These are phyloP conservation scores for Ceratobasidium sp. DNA, from an alignment of 1,284 basidiomycete genomes.

Conservation along the genomic window DNA sequence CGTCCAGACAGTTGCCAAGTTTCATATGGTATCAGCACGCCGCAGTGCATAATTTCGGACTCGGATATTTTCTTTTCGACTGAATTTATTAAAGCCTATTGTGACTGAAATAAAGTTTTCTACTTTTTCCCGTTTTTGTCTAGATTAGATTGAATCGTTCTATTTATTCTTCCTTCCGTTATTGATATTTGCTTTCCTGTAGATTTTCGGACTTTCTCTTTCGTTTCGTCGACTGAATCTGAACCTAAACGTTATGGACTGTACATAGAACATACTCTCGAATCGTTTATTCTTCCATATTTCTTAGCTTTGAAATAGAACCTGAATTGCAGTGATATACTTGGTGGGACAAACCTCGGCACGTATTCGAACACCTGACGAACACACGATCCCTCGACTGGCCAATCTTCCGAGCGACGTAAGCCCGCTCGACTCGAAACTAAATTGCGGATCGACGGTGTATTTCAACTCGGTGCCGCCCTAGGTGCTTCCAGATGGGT, in stretches of 20 bases:
- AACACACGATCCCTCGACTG: neutral
- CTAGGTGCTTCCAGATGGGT: too few relatives aligned
- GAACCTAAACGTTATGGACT: constrained; percentile 3
- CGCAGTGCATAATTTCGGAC: constrained; percentile 8
- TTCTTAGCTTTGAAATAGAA: neutral
- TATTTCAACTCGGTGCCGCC: too few relatives aligned
- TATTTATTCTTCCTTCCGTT: constrained; percentile 11
- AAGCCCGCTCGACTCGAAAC: too few relatives aligned
- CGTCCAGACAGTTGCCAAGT: constrained; percentile 39
- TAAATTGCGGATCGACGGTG: too few relatives aligned
- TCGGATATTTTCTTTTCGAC: constrained; percentile 9
- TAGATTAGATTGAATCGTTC: neutral
- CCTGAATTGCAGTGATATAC: constrained; percentile 14
- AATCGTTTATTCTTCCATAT: constrained; percentile 10
- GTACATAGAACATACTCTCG: constrained; percentile 28
- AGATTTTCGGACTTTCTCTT: constrained; percentile 4
- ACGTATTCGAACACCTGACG: constrained; percentile 16
- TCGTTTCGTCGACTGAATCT: constrained; percentile 5
- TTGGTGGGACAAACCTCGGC: constrained; percentile 38
- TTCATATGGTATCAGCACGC: constrained; percentile 43
- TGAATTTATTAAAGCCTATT: constrained; percentile 29
- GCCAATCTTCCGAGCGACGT: constrained; percentile 15
- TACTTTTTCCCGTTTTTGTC: constrained; percentile 6
- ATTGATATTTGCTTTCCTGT: constrained; percentile 2
- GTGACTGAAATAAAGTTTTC: constrained; percentile 10